Evolutionary conservation across 176 grass and related monocot species (phyloP), one percentile per base, ranked within the genome.

Genomic region (Bromus sterilis): DNA sequence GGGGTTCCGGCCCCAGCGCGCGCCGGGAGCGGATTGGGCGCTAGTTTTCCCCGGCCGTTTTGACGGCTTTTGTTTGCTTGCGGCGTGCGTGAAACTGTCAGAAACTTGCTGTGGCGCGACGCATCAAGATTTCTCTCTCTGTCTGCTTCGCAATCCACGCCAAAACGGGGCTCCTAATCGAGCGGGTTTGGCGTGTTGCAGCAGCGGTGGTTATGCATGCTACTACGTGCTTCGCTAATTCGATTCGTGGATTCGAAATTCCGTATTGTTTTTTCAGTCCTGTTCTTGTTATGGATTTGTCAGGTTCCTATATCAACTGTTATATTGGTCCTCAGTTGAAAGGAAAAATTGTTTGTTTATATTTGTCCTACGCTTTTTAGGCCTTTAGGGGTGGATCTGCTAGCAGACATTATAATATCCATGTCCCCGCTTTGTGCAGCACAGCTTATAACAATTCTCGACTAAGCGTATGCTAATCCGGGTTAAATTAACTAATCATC

Each of bases 341-440:
- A n/a, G n/a, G n/a, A n/a, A n/a, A n/a, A n/a, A n/a, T n/a, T n/a
- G n/a, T n/a, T n/a, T n/a, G n/a, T n/a, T 68, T 70, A 5, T 28
- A 64, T 26, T 43, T 56, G 13, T 80, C 12, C 9, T 74, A 26
- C 21, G 5, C 51, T 8, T n/a, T n/a, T n/a, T n/a, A n/a, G n/a
- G n/a, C n/a, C n/a, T n/a, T 64, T 30, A 30, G 36, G 30, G 39
- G 11, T 62, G 69, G 71, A 89, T 85, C 71, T 76, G 7, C 14
- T 1, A 21, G 23, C 20, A 34, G 71, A 57, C 77, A 81, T 64
- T 89, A 85, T 77, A 85, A 44, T 72, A 77, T 15, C 36, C 25
- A 33, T 77, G 78, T 53, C 42, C 77, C 78, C 71, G 11, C 78
- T 81, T 77, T 77, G 40, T 37, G 20, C 55, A 85, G 4, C 87